phyloP scores from a whole-genome alignment of 2,329 filamentous ascomycete species.

The Lizonia empirigonia region DNA sequence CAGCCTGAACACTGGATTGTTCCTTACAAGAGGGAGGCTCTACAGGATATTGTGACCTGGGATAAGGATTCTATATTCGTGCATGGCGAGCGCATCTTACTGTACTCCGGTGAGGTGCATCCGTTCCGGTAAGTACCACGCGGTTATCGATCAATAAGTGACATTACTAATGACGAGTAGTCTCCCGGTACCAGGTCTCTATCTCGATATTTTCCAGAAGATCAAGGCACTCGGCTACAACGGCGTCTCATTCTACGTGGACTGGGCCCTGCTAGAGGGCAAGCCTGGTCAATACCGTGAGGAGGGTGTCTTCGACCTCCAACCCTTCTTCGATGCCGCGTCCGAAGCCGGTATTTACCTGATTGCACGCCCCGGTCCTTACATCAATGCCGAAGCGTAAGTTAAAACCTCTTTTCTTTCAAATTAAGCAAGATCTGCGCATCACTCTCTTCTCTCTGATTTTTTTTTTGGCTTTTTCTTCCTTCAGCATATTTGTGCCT shows the following conservation, averaged over 20 bases:
- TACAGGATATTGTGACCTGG: constrained; percentile 70
- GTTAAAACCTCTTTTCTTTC: too few species aligned
- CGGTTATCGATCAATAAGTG: background rate
- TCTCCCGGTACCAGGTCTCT: constrained; percentile 65
- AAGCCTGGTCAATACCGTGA: constrained; percentile 71
- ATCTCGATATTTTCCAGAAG: constrained; percentile 80
- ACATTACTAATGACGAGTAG: constrained; percentile 35
- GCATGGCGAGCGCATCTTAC: constrained; percentile 69
- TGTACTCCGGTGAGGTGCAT: constrained; percentile 77
- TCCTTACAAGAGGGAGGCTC: constrained; percentile 55
- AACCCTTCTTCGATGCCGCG: constrained; percentile 79
- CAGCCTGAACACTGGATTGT: constrained; percentile 57
- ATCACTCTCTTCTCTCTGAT: too few species aligned
- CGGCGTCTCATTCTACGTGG: constrained; percentile 76
- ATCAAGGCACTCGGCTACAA: constrained; percentile 82
- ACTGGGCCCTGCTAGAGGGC: constrained; percentile 80
- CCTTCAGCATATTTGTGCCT: too few species aligned
- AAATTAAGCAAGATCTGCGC: too few species aligned
- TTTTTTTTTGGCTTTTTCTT: too few species aligned
- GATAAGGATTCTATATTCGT: constrained; percentile 74
- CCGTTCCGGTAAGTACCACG: constrained; percentile 64
- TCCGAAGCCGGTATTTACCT: constrained; percentile 76
- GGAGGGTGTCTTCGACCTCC: constrained; percentile 72
- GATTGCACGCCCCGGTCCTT: constrained; percentile 71
- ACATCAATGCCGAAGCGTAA: constrained; percentile 82